Conservation (phyloP, 139 green algal genomes). For the Closterium sp. region DNA sequence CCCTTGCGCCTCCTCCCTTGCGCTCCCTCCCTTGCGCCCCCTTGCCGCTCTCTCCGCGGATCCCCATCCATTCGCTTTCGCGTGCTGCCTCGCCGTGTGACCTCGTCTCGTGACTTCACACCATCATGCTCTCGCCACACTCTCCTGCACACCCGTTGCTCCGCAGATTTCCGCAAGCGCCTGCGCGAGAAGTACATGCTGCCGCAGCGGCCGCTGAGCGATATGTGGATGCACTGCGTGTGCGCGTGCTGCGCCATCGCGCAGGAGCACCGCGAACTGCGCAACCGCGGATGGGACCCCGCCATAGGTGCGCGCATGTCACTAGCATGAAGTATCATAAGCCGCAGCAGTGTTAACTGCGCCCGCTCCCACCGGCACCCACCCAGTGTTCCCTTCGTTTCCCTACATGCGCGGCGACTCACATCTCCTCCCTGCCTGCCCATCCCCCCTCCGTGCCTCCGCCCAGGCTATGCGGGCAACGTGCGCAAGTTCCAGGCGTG, state of each 20-base stretch:
- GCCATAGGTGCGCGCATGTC: background rate
- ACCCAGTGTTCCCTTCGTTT: background rate
- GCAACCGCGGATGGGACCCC: constrained; percentile 26
- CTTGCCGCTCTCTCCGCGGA: background rate
- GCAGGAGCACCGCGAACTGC: constrained; percentile 33
- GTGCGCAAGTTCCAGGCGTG: background rate
- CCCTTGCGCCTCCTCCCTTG: background rate
- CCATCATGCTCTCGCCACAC: too few relatives aligned
- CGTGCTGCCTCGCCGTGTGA: background rate
- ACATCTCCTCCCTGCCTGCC: too few relatives aligned
- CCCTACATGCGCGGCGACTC: background rate
- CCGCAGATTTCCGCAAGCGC: constrained; percentile 1
- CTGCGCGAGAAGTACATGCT: constrained; percentile 36
- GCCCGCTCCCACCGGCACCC: background rate
- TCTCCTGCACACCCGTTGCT: background rate
- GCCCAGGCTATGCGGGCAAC: background rate
- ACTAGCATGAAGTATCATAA: background rate
- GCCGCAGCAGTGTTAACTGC: background rate
- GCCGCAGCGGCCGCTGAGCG: background rate
- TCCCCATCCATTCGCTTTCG: background rate
- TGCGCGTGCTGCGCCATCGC: constrained; percentile 27
- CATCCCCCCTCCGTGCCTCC: too few relatives aligned
- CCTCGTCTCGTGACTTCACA: background rate
- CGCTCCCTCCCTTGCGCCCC: too few relatives aligned
- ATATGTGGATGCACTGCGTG: constrained; percentile 20